These are phyloP conservation scores for Monosporozyma siamensis DNA, from an alignment of 805 yeast species.

Conservation along the genomic window DNA sequence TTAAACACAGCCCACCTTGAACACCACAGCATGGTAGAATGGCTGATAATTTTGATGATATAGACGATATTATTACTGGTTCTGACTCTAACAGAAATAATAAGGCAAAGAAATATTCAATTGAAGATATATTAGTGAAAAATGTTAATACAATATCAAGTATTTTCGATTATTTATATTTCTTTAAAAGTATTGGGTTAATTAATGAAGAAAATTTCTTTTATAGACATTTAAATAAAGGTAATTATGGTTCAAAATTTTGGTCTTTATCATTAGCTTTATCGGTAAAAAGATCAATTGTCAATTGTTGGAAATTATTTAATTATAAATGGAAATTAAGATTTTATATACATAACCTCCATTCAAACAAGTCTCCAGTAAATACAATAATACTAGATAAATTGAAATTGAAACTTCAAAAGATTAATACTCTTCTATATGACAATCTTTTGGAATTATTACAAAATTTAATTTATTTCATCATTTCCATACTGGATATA, in stretches of 20 bases:
- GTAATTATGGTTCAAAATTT: conserved; percentile 22
- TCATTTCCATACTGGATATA: conserved; percentile 15
- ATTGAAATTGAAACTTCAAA: conserved; percentile 7
- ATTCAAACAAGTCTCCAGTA: conserved; percentile 7
- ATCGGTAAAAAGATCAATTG: conserved; percentile 14
- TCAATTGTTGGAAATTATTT: not conserved
- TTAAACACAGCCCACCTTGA: not conserved
- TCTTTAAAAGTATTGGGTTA: conserved; percentile 23
- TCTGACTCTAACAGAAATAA: not conserved
- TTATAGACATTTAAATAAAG: conserved; percentile 19
- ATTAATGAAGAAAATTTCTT: conserved; percentile 20
- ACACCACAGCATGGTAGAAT: no score
- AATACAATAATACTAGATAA: conserved; percentile 16
- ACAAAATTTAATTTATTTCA: conserved; percentile 20
- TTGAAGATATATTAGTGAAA: conserved; percentile 16
- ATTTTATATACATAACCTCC: not conserved
- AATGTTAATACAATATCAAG: conserved; percentile 19
- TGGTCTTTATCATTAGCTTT: conserved; percentile 25
- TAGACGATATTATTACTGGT: not conserved
- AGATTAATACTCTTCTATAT: conserved; percentile 11
- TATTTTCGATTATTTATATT: conserved; percentile 22
- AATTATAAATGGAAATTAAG: not conserved
- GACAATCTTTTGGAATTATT: conserved; percentile 18
- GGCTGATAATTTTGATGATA: not conserved
- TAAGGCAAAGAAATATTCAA: not conserved